Evolutionary conservation across 1,284 basidiomycete genomes (phyloP).

Genomic region (Athelia sp.): DNA sequence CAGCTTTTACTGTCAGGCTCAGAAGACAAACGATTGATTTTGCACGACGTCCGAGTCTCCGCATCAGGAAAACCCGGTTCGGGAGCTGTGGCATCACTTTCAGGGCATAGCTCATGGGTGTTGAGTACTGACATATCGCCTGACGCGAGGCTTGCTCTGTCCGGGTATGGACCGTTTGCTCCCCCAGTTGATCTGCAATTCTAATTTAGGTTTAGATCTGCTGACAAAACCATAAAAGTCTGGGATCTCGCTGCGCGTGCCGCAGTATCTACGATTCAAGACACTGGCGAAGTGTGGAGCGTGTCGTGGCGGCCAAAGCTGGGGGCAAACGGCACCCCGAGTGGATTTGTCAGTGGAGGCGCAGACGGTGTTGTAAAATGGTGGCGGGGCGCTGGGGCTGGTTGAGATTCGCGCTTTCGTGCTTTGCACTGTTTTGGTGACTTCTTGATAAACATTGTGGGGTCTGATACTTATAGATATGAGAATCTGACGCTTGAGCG

Average conservation of each 20-base stretch:
- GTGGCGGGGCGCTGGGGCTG: slow-evolving; percentile 64
- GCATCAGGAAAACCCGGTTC: slow-evolving; percentile 55
- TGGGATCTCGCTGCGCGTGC: slow-evolving; percentile 82
- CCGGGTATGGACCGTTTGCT: slow-evolving; percentile 56
- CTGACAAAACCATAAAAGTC: slow-evolving; percentile 81
- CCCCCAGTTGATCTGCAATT: not conserved
- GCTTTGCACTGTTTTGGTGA: no score
- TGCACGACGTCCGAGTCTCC: slow-evolving; percentile 75
- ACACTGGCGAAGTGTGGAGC: slow-evolving; percentile 81
- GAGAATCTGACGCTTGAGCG: no score
- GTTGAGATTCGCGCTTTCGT: not conserved
- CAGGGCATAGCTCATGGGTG: slow-evolving; percentile 86
- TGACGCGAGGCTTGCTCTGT: slow-evolving; percentile 71
- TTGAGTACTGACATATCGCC: slow-evolving; percentile 75
- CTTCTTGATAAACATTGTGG: no score
- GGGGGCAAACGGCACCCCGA: slow-evolving; percentile 45
- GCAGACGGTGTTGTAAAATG: slow-evolving; percentile 77
- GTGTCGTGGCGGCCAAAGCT: slow-evolving; percentile 77
- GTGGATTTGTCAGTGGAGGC: slow-evolving; percentile 75
- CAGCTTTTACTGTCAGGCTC: slow-evolving; percentile 82
- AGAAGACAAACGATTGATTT: slow-evolving; percentile 81
- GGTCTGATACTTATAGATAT: no score
- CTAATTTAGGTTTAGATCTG: slow-evolving; percentile 45
- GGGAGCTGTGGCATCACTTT: slow-evolving; percentile 76
- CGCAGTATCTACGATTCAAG: slow-evolving; percentile 73